Conservation (phyloP, 192 early-diverging fungal genomes). For the Coemansia sp. region DNA sequence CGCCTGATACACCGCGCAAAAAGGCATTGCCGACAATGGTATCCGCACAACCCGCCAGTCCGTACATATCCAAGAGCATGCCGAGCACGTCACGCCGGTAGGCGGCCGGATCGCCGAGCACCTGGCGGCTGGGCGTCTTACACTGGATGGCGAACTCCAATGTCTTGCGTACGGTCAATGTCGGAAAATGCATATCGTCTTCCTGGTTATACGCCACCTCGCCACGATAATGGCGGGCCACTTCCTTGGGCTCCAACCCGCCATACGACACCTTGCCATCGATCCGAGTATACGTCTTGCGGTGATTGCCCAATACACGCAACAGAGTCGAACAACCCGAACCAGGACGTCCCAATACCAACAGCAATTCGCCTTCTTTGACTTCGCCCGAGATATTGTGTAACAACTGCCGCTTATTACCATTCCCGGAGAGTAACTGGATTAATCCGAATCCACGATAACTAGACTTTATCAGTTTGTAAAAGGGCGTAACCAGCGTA, state of each 20-base stretch:
- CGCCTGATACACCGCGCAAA: slow-evolving; percentile 67
- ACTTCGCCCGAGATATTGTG: slow-evolving; percentile 64
- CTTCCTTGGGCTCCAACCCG: slow-evolving; percentile 62
- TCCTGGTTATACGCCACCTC: slow-evolving; percentile 58
- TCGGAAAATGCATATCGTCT: slow-evolving; percentile 76
- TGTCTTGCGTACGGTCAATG: slow-evolving; percentile 77
- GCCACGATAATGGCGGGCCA: slow-evolving; percentile 65
- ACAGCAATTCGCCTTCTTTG: slow-evolving; percentile 71
- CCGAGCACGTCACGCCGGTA: slow-evolving; percentile 47
- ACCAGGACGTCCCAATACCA: slow-evolving; percentile 71
- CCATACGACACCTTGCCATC: slow-evolving; percentile 65
- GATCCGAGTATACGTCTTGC: slow-evolving; percentile 60
- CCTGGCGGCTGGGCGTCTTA: slow-evolving; percentile 67
- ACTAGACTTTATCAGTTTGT: slow-evolving; percentile 29
- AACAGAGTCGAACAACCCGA: slow-evolving; percentile 70
- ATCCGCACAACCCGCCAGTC: slow-evolving; percentile 58
- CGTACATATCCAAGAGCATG: slow-evolving; percentile 61
- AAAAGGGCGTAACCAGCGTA: slow-evolving; percentile 45
- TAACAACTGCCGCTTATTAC: slow-evolving; percentile 52
- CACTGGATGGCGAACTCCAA: slow-evolving; percentile 75
- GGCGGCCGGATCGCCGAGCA: slow-evolving; percentile 62
- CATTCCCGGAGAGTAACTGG: slow-evolving; percentile 2
- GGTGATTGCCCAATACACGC: slow-evolving; percentile 63
- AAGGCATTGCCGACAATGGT: slow-evolving; percentile 61
- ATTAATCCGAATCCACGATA: slow-evolving; percentile 25